Conservation (phyloP, 2,329 filamentous ascomycete genomes). For the Verticillium nonalfalfae region DNA sequence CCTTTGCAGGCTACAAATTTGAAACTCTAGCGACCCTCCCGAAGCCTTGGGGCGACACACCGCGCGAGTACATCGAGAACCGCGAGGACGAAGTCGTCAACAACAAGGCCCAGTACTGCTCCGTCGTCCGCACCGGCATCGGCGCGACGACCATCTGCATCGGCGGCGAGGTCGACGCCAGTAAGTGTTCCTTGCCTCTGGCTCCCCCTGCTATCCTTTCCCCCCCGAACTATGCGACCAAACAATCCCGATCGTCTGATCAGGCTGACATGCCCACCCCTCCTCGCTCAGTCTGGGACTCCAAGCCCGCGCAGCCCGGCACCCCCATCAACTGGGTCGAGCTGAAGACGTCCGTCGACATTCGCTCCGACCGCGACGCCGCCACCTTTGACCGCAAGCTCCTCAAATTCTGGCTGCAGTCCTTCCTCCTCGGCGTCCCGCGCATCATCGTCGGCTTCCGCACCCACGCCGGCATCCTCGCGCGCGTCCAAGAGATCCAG, state of each 20-base stretch:
- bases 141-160: slow-evolving; percentile 70
- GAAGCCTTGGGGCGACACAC: slow-evolving; percentile 63
- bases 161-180: slow-evolving; percentile 88
- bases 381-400: slow-evolving; percentile 82
- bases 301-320: slow-evolving; percentile 60
- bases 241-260: not conserved
- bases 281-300: slow-evolving; percentile 63
- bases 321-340: slow-evolving; percentile 88
- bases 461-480: slow-evolving; percentile 63
- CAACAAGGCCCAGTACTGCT: slow-evolving; percentile 94
- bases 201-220: not conserved
- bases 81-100: slow-evolving; percentile 68
- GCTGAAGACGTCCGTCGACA: slow-evolving; percentile 80
- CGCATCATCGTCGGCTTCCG: slow-evolving; percentile 90
- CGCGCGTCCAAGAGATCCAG: slow-evolving; percentile 68
- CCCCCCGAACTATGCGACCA: not conserved
- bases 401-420: slow-evolving; percentile 95
- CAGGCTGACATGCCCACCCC: not conserved
- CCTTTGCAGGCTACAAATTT: slow-evolving; percentile 82
- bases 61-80: slow-evolving; percentile 71
- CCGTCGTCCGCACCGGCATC: slow-evolving; percentile 82
- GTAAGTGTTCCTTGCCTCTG: slow-evolving; percentile 36
- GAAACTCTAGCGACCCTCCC: slow-evolving; percentile 78
- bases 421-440: slow-evolving; percentile 86
- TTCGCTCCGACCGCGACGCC: slow-evolving; percentile 60